A percentile compares a stretch with the other conserved stretches of the same genome.
phyloP scores from a whole-genome alignment of 148 eudicot species.

The Rhododendron williamsianum region DNA sequence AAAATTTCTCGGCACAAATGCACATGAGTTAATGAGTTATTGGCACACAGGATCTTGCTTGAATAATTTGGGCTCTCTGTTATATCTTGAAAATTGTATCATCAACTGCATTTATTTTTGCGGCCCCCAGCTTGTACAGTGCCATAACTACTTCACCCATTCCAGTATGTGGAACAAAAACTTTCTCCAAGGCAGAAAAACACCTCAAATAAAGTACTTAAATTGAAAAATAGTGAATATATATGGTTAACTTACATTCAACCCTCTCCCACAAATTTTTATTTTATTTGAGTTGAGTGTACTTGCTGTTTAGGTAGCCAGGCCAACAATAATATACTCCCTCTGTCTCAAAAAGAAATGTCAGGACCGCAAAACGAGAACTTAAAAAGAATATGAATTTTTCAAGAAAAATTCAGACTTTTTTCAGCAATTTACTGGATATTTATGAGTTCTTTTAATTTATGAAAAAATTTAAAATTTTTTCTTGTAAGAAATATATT shows the following conservation, averaged over 20 bases:
- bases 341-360: no score
- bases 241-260: not conserved
- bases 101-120: slow-evolving; percentile 10
- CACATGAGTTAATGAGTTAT: no score
- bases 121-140: slow-evolving; percentile 18
- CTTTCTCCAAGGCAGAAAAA: not conserved
- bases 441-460: no score
- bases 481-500: no score
- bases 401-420: no score
- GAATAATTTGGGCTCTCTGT: not conserved
- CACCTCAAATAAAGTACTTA: not conserved
- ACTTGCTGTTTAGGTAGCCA: not conserved
- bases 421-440: no score
- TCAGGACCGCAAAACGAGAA: no score
- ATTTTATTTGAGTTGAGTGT: not conserved
- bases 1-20: no score
- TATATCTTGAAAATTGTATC: not conserved
- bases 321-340: not conserved
- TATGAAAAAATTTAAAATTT: no score
- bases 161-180: slow-evolving; percentile 1
- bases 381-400: no score
- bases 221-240: not conserved
- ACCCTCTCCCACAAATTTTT: not conserved
- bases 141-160: slow-evolving; percentile 1
- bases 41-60: no score